Evolutionary conservation across 495 filamentous ascomycete genomes (phyloP), one percentile per base, ranked within the genome.

Genomic region (Penicillium daleae): DNA sequence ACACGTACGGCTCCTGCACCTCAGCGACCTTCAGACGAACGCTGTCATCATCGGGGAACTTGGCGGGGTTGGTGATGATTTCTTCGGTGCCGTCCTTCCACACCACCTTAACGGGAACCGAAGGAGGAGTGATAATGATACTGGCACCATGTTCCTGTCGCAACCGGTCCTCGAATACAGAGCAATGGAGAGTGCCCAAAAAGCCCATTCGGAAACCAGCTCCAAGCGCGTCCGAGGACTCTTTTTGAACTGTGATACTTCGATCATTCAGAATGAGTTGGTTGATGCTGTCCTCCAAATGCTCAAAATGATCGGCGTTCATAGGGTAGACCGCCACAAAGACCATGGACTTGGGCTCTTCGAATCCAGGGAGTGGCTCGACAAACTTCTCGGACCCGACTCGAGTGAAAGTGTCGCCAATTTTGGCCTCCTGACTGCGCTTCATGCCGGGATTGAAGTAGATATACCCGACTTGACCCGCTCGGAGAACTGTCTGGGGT

Each of bases 371-470:
- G 59, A 93, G 86, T 21, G 90, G 87, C 71, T 92, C 84, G 2
- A 99, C 93, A 2, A 80, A 65, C 61, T 87, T 86, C 73, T 97
- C 91, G 15, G 76, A 87, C 0, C 93, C 94, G 8, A 93, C 85
- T n/a, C 83, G 88, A 2, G 95, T 97, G 69, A 90, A 97, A 1
- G 95, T 98, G 65, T 98, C 96, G 22, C 95, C 95, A 52, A 98
- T 89, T 77, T 97, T 96, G 53, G 95, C 93, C 68, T 99, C 95
- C 68, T 95, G 88, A 61, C 91, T 96, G 59, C 86, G 84, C 77
- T 97, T 98, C 95, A 99, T 99, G 9, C 94, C 95, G 0, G 96
- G 95, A 70, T 97, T 98, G 81, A 99, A 98, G 74, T 89, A 90
- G 42, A 97, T 87, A 64, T 99, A 99, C 31, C 95, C 95, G 33